Evolutionary conservation across 768 basidiomycete species (phyloP), one percentile per base, ranked within the genome.

Genomic region (Termitomyces bulborhizus): DNA sequence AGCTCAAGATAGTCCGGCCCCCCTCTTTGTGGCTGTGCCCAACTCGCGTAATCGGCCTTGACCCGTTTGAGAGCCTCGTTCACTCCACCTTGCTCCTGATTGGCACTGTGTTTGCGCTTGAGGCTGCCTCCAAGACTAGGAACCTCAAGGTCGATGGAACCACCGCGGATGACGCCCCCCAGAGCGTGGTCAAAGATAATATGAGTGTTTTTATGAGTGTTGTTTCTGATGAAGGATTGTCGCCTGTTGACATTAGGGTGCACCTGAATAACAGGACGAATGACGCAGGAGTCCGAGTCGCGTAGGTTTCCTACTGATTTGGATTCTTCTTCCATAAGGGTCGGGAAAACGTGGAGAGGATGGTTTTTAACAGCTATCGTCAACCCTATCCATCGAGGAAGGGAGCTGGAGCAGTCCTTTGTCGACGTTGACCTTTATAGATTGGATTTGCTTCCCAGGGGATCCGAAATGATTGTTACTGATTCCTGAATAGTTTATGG

Each of bases 1-100:
- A 60, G 53, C 21, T 42, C 48, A 37, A 37, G 41, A 34, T 60
- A 60, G 27, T 60, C 42, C 4, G 43, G 32, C 15, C 55, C 52
- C 32, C 48, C 16, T 40, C 13, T 46, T 24, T 8, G 46, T 34
- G 39, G 45, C 18, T 40, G 39, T 18, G 4, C 18, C 40, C 46
- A 51, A 34, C 6, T 57, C 29, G 46, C 48, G 31, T 47, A 51
- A 44, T 60, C 52, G 12, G 54, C 32, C 32, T 52, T 59, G 21
- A 45, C 29, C 31, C 58, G 44, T 42, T 59, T 59, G 1, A 6
- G 12, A n/a, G 31, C 13, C n/a, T 21, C 36, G 4, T 32, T 37
- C 9, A 21, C 55, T 39, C 13, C 7, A n/a, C 6, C 7, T 12
- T 34, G 27, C 15, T 49, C 50, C 3, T 41, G 18, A 32, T 34